Evolutionary conservation across 192 early-diverging fungal genomes (phyloP).

Genomic region (Geranomyces michiganensis): DNA sequence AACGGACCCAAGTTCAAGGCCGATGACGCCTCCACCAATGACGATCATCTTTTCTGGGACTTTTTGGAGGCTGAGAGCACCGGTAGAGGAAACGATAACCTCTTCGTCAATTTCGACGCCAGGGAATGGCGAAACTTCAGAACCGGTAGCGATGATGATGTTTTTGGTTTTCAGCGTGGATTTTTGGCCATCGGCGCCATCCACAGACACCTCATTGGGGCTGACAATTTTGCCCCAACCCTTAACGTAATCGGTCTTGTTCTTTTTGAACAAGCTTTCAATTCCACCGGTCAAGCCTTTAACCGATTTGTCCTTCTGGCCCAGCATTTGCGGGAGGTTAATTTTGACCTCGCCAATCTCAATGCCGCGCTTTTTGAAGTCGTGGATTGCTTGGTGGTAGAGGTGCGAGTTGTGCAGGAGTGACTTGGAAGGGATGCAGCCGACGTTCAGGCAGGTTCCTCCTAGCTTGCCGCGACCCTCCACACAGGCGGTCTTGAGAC

Average conservation of each 20-base stretch:
- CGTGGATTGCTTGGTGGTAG: conserved; percentile 90
- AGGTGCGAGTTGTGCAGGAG: conserved; percentile 98
- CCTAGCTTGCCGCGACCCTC: conserved; percentile 95
- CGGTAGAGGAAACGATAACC: conserved; percentile 96
- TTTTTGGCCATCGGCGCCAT: conserved; percentile 75
- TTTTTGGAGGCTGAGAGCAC: conserved; percentile 89
- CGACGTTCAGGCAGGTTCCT: conserved; percentile 98
- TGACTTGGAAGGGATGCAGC: conserved; percentile 99
- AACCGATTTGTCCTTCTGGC: conserved; percentile 89
- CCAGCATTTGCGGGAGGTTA: conserved; percentile 87
- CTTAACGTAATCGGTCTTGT: conserved; percentile 91
- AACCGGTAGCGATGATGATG: conserved; percentile 97
- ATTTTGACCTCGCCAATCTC: conserved; percentile 81
- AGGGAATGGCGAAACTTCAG: conserved; percentile 89
- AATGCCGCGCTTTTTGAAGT: conserved; percentile 91
- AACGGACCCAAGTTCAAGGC: conserved; percentile 97
- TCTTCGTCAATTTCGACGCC: conserved; percentile 95
- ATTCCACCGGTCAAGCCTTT: conserved; percentile 87
- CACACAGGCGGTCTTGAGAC: conserved; percentile 95
- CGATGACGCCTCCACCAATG: conserved; percentile 99
- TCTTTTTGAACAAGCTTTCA: conserved; percentile 96
- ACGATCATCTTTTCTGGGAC: conserved; percentile 98
- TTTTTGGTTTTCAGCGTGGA: conserved; percentile 86
- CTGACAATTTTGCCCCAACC: conserved; percentile 83
- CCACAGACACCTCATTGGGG: conserved; percentile 80